Evolutionary conservation across 768 basidiomycete species (phyloP).

Genomic region (Neoboletus subvelutipes): DNA sequence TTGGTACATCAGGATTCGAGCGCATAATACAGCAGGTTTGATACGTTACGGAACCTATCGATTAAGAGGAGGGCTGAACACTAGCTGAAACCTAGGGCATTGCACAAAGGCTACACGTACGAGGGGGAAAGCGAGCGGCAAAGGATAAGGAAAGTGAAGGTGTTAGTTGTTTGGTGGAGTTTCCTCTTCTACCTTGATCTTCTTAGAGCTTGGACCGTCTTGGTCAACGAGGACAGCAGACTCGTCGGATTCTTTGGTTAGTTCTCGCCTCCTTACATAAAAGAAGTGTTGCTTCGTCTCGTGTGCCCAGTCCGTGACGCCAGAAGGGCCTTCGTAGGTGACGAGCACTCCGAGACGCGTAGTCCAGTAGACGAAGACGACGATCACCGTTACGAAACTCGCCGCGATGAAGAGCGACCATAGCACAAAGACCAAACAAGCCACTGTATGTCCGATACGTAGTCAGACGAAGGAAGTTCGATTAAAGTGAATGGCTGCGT

Average conservation of each 20-base stretch:
- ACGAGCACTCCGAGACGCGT: constrained; percentile 37
- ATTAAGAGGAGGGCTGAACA: neutral
- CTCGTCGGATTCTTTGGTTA: constrained; percentile 25
- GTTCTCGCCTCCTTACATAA: constrained; percentile 13
- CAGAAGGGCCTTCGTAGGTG: constrained; percentile 34
- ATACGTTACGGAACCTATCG: neutral
- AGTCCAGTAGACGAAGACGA: constrained; percentile 33
- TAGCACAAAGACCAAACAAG: constrained; percentile 33
- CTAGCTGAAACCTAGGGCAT: neutral
- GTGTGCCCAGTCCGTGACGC: constrained; percentile 30
- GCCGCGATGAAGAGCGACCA: constrained; percentile 35
- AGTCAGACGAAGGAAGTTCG: neutral
- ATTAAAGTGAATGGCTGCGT: neutral
- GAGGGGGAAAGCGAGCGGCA: neutral
- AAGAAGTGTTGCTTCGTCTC: constrained; percentile 29
- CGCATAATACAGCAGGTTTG: constrained; percentile 15
- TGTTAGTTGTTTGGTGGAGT: neutral
- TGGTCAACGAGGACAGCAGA: constrained; percentile 25
- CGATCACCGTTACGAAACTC: constrained; percentile 32
- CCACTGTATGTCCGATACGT: constrained; percentile 24
- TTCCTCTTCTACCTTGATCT: constrained; percentile 25
- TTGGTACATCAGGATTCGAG: constrained; percentile 8
- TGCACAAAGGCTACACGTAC: neutral
- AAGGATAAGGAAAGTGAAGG: neutral
- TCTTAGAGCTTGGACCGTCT: constrained; percentile 19